phyloP scores from a whole-genome alignment of 164 flowering plant genomes.

The Warburgia ugandensis region DNA sequence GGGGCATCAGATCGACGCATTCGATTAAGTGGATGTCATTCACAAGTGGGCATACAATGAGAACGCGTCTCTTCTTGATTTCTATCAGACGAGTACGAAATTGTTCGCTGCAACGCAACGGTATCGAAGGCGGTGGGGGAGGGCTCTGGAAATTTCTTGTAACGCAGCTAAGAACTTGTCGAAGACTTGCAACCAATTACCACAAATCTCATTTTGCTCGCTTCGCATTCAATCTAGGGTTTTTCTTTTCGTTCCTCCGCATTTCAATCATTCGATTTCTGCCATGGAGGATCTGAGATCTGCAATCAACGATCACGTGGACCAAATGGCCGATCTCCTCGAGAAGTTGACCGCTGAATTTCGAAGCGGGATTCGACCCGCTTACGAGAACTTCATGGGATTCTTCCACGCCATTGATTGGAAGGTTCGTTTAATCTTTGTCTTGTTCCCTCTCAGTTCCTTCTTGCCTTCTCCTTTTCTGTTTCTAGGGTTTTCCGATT shows the following conservation, averaged over 20 bases:
- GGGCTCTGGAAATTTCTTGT: too few relatives aligned
- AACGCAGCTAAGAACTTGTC: too few relatives aligned
- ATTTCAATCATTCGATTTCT: background rate
- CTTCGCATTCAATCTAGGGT: too few relatives aligned
- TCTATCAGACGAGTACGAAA: too few relatives aligned
- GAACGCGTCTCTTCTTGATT: too few relatives aligned
- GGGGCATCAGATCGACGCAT: too few relatives aligned
- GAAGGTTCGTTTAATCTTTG: slow-evolving; percentile 43
- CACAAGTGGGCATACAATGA: too few relatives aligned
- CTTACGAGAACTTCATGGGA: slow-evolving; percentile 70
- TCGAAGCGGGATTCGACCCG: slow-evolving; percentile 67
- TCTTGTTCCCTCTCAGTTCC: background rate
- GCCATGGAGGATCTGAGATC: slow-evolving; percentile 59
- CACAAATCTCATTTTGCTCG: too few relatives aligned
- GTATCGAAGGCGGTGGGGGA: too few relatives aligned
- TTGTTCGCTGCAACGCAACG: too few relatives aligned
- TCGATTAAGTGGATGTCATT: too few relatives aligned
- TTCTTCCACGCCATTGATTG: slow-evolving; percentile 95
- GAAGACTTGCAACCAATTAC: too few relatives aligned
- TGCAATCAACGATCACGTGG: slow-evolving; percentile 57
- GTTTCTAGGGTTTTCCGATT: background rate
- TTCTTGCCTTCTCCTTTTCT: background rate
- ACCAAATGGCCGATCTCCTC: slow-evolving; percentile 66
- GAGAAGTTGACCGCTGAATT: slow-evolving; percentile 62
- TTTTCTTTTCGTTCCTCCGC: background rate